These are phyloP conservation scores for Metschnikowia continentalis DNA, from an alignment of 805 yeast species.

Conservation along the genomic window DNA sequence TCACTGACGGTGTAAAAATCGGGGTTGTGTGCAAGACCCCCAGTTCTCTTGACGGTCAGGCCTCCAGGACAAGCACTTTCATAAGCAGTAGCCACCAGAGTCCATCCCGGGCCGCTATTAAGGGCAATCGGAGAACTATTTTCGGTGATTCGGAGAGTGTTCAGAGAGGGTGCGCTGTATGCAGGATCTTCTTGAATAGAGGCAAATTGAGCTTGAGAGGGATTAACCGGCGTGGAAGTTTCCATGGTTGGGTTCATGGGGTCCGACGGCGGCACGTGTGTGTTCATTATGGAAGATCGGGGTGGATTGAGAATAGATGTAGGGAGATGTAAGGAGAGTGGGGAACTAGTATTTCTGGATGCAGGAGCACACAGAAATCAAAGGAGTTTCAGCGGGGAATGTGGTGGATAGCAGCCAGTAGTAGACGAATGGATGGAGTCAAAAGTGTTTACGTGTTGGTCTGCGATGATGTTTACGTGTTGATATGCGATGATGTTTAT, in stretches of 20 bases:
- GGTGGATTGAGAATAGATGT: not conserved
- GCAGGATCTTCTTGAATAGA: not conserved
- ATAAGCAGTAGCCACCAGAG: not conserved
- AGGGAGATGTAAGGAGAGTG: not conserved
- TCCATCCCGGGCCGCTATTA: not conserved
- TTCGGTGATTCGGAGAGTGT: not conserved
- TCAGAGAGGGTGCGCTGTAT: not conserved
- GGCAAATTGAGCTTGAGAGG: constrained; percentile 1
- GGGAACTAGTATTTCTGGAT: not conserved
- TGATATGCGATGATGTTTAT: not conserved
- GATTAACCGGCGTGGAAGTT: constrained; percentile 21
- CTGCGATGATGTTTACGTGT: not conserved
- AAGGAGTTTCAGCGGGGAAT: too few species aligned
- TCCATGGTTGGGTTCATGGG: constrained; percentile 11
- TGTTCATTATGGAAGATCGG: not conserved
- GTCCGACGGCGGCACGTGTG: constrained; percentile 6
- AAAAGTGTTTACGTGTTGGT: not conserved
- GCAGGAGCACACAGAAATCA: not conserved
- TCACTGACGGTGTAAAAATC: constrained; percentile 8
- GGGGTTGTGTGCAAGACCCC: constrained; percentile 2
- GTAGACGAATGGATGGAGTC: not conserved
- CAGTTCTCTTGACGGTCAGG: not conserved
- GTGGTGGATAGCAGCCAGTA: too few species aligned
- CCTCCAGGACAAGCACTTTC: not conserved
- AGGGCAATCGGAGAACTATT: constrained; percentile 9